phyloP scores from a whole-genome alignment of 169 alveolate genomes.

The Plasmodium vinckei region DNA sequence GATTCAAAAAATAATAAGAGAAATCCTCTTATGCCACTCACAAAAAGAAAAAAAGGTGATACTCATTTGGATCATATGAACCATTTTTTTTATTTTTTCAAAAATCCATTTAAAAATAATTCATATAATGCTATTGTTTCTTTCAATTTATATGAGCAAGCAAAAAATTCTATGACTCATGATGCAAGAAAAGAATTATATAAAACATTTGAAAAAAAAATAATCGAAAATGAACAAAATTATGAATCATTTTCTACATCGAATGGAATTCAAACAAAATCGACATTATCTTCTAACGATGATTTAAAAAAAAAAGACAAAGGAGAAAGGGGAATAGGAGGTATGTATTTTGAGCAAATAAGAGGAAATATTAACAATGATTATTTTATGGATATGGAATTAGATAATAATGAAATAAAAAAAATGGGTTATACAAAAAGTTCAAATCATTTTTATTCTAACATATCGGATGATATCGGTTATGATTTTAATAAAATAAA shows the following conservation, averaged over 20 bases:
- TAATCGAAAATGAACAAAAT: constrained; percentile 39
- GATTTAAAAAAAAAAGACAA: constrained; percentile 12
- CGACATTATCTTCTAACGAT: constrained; percentile 20
- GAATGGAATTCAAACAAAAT: constrained; percentile 41
- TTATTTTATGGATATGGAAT: constrained; percentile 28
- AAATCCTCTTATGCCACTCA: too few species aligned
- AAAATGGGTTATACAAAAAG: background rate
- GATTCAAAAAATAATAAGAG: constrained; percentile 21
- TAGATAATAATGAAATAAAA: constrained; percentile 20
- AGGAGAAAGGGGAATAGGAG: constrained; percentile 3
- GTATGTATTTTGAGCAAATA: constrained; percentile 33
- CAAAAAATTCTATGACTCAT: constrained; percentile 34
- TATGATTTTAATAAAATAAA: constrained; percentile 63
- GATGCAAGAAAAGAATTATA: constrained; percentile 56
- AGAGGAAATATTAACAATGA: constrained; percentile 46
- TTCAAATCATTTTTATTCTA: constrained; percentile 5
- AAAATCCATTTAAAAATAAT: constrained; percentile 25
- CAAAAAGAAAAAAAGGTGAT: constrained; percentile 15
- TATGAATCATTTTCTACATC: constrained; percentile 12
- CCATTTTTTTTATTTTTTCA: constrained; percentile 20
- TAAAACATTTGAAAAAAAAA: constrained; percentile 18
- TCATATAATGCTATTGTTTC: constrained; percentile 3
- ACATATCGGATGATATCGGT: constrained; percentile 15
- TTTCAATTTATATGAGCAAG: constrained; percentile 42
- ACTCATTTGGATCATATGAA: constrained; percentile 24